Conservation (phyloP, 2,329 filamentous ascomycete genomes). For the Reticulascus tulasneorum region DNA sequence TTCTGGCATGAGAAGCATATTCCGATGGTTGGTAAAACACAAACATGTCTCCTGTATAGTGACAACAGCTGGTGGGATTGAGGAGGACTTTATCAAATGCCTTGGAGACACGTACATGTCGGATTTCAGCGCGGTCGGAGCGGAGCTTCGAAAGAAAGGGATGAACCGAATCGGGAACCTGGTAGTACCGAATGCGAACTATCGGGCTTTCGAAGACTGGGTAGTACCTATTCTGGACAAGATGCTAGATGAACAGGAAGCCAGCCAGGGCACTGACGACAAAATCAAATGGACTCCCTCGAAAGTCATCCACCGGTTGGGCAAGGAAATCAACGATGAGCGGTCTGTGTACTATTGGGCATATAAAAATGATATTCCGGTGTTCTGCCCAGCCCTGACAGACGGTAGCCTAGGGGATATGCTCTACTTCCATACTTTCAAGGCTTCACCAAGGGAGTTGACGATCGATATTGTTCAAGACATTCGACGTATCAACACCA, state of each 20-base stretch:
- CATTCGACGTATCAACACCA: constrained; percentile 87
- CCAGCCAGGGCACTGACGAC: constrained; percentile 59
- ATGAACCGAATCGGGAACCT: constrained; percentile 96
- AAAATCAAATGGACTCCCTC: constrained; percentile 89
- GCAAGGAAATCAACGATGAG: constrained; percentile 91
- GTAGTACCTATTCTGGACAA: constrained; percentile 89
- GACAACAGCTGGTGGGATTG: constrained; percentile 89
- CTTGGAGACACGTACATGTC: constrained; percentile 91
- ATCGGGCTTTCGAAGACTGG: constrained; percentile 98
- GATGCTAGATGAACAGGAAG: constrained; percentile 92
- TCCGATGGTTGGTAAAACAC: constrained; percentile 91
- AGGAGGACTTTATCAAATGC: constrained; percentile 99
- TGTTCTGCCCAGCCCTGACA: constrained; percentile 94
- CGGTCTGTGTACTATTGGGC: constrained; percentile 95
- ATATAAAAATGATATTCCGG: constrained; percentile 91
- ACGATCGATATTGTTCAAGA: constrained; percentile 91
- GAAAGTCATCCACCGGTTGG: constrained; percentile 83
- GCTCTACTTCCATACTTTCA: constrained; percentile 98
- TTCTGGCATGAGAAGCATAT: constrained; percentile 83
- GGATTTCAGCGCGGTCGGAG: constrained; percentile 74
- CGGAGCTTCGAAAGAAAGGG: constrained; percentile 74
- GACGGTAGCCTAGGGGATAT: constrained; percentile 96
- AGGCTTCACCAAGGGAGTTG: constrained; percentile 74
- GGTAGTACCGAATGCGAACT: constrained; percentile 93
- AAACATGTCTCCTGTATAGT: constrained; percentile 90